phyloP scores from a whole-genome alignment of 2,329 filamentous ascomycete genomes.

The Aspergillus pseudonomiae region DNA sequence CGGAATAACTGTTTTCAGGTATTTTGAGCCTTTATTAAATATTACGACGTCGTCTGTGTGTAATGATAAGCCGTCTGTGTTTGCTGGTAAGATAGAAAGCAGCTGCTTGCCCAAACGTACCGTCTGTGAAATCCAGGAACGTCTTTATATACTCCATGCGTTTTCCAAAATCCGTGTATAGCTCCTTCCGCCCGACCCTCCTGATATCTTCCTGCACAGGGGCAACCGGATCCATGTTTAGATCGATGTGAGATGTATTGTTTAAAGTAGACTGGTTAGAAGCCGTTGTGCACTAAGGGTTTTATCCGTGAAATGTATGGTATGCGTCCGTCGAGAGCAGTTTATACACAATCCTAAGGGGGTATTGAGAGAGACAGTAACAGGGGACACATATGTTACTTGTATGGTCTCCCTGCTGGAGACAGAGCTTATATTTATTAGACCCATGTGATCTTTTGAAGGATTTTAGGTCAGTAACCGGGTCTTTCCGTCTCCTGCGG shows the following conservation, averaged over 20 bases:
- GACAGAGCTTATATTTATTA: not conserved
- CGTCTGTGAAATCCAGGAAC: constrained; percentile 13
- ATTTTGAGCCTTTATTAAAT: constrained; percentile 16
- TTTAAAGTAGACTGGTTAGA: not conserved
- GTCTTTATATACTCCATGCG: constrained; percentile 13
- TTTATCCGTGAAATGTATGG: not conserved
- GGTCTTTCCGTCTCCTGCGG: constrained; percentile 1
- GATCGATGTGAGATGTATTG: not conserved
- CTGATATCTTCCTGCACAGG: constrained; percentile 8
- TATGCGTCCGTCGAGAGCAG: not conserved
- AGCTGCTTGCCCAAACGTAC: not conserved
- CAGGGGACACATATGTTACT: not conserved
- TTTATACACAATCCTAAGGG: not conserved
- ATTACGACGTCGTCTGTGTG: constrained; percentile 10
- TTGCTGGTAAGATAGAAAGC: not conserved
- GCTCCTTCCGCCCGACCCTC: constrained; percentile 10
- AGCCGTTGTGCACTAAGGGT: not conserved
- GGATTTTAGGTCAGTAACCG: not conserved
- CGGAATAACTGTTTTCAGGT: constrained; percentile 10
- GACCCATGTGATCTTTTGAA: not conserved
- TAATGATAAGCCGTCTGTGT: not conserved
- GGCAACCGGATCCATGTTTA: constrained; percentile 5
- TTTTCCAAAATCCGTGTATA: constrained; percentile 17
- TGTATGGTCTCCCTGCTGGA: not conserved
- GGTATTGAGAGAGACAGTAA: not conserved